Evolutionary conservation across 2,329 filamentous ascomycete species (phyloP).

Genomic region (Colletotrichum siamense): DNA sequence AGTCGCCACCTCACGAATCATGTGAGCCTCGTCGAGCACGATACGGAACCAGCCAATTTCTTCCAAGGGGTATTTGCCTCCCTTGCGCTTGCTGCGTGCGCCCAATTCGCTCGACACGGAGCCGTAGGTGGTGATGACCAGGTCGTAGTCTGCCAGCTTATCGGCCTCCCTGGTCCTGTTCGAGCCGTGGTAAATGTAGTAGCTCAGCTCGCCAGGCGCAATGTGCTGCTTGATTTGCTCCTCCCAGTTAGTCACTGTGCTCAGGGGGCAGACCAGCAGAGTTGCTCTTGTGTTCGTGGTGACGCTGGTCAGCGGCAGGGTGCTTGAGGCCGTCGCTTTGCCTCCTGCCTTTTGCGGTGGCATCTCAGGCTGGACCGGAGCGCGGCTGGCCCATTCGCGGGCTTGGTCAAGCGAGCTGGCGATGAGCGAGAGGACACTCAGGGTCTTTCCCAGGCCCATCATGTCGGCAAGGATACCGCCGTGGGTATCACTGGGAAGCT

Average conservation of each 20-base stretch:
- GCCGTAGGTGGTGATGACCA: constrained; percentile 93
- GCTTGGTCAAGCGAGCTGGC: constrained; percentile 69
- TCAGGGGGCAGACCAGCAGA: constrained; percentile 86
- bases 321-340: constrained; percentile 41
- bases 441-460: constrained; percentile 88
- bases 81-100: constrained; percentile 65
- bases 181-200: constrained; percentile 86
- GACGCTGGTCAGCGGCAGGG: constrained; percentile 57
- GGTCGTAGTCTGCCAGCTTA: constrained; percentile 75
- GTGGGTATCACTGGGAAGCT: constrained; percentile 68
- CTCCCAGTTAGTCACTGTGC: constrained; percentile 93
- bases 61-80: constrained; percentile 68
- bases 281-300: constrained; percentile 78
- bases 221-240: constrained; percentile 89
- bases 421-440: constrained; percentile 85
- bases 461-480: constrained; percentile 83
- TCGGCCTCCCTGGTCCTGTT: constrained; percentile 73
- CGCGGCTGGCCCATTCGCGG: constrained; percentile 60
- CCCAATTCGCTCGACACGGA: constrained; percentile 83
- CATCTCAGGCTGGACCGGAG: constrained; percentile 55
- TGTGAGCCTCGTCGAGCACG: constrained; percentile 92
- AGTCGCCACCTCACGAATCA: constrained; percentile 85
- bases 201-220: constrained; percentile 65
- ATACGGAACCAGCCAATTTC: constrained; percentile 92
- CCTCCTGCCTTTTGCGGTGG: constrained; percentile 40